phyloP scores from a whole-genome alignment of 345 rosid species.

The Geranium rotundifolium region DNA sequence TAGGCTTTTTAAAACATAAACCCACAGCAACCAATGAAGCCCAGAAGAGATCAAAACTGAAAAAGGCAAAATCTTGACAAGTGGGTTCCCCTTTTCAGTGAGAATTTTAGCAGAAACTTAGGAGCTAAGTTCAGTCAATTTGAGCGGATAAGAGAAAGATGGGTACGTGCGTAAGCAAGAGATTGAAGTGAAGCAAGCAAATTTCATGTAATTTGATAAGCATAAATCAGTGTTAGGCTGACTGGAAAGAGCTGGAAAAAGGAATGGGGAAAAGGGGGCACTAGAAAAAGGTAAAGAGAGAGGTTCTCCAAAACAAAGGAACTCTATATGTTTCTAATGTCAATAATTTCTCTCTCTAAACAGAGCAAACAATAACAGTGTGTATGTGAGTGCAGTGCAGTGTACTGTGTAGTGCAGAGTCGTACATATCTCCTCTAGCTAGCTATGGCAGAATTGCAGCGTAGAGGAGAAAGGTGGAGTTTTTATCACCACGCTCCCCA shows the following conservation, averaged over 20 bases:
- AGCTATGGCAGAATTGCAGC: neutral
- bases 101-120: slow-evolving; percentile 26
- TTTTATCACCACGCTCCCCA: neutral
- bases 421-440: neutral
- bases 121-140: slow-evolving; percentile 37
- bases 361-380: neutral
- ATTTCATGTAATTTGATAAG: neutral
- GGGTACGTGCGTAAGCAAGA: slow-evolving; percentile 5
- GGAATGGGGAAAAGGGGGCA: neutral
- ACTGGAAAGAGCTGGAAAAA: slow-evolving; percentile 7
- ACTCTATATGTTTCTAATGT: too few species aligned
- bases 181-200: neutral
- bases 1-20: too few species aligned
- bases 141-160: neutral
- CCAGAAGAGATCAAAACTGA: neutral
- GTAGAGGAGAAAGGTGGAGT: neutral
- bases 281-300: neutral
- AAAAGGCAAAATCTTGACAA: neutral
- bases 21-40: neutral
- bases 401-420: neutral
- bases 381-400: neutral
- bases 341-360: neutral
- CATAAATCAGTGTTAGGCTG: neutral
- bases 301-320: neutral
- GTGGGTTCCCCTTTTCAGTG: neutral